A percentile compares a stretch with the other conserved stretches of the same genome.
Conservation (phyloP, 2,329 filamentous ascomycete species). For the Fusarium sp. region DNA sequence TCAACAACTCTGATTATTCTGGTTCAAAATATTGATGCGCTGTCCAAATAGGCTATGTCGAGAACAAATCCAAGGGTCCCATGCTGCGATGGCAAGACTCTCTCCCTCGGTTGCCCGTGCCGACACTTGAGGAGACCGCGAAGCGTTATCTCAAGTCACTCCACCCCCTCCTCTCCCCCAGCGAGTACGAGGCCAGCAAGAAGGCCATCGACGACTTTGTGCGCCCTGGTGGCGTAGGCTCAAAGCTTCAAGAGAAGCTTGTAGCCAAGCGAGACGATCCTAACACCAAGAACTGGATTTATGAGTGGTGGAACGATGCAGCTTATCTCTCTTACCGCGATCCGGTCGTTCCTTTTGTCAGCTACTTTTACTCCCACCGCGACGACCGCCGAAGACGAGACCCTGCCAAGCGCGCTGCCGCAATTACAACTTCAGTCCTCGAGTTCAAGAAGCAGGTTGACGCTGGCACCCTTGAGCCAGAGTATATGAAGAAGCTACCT, state of each 20-base stretch:
- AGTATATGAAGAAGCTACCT: conserved; percentile 98
- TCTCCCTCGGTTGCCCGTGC: conserved; percentile 84
- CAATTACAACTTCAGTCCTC: conserved; percentile 86
- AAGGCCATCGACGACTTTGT: conserved; percentile 91
- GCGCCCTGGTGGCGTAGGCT: conserved; percentile 86
- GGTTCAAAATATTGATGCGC: conserved; percentile 36
- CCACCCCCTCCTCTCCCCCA: conserved; percentile 78
- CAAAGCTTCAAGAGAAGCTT: conserved; percentile 89
- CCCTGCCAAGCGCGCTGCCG: conserved; percentile 92
- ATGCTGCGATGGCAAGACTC: conserved; percentile 91
- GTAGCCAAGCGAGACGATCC: conserved; percentile 84
- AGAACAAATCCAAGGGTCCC: conserved; percentile 83
- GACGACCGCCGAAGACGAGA: conserved; percentile 91
- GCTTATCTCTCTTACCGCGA: conserved; percentile 96
- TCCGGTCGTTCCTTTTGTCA: conserved; percentile 97
- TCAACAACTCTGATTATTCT: neutral
- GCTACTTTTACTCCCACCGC: conserved; percentile 98
- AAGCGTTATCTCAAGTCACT: conserved; percentile 85
- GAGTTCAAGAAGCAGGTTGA: conserved; percentile 98
- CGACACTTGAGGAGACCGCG: conserved; percentile 86
- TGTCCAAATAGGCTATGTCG: conserved; percentile 76
- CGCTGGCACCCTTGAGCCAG: conserved; percentile 85
- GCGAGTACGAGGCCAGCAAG: conserved; percentile 80
- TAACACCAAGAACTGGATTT: conserved; percentile 91
- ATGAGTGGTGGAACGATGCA: conserved; percentile 98